Conservation (phyloP, 2,329 filamentous ascomycete genomes). For the Falciphora oryzae region DNA sequence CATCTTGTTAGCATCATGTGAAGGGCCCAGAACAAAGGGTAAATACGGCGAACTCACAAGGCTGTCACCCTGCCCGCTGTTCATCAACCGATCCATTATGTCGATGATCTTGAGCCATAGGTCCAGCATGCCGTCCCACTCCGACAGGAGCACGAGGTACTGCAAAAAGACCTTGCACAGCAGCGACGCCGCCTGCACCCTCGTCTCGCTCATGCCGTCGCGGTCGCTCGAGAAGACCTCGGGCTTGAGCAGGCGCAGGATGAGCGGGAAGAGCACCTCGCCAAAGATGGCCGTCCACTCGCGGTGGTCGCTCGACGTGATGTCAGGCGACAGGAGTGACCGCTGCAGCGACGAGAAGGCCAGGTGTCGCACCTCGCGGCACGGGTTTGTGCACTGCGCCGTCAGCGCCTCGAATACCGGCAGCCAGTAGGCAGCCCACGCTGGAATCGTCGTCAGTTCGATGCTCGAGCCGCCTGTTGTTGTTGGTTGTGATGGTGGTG, state of each 20-base stretch:
- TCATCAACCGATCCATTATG: constrained; percentile 94
- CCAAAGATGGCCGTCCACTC: constrained; percentile 95
- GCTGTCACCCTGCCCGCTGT: constrained; percentile 86
- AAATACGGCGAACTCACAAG: constrained; percentile 55
- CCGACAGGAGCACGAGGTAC: constrained; percentile 77
- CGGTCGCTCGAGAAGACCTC: constrained; percentile 91
- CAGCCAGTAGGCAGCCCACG: constrained; percentile 97
- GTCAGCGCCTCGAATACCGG: constrained; percentile 88
- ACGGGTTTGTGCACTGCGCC: constrained; percentile 88
- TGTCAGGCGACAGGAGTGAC: constrained; percentile 74
- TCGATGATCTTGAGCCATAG: constrained; percentile 90
- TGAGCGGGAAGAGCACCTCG: constrained; percentile 88
- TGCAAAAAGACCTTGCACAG: constrained; percentile 95
- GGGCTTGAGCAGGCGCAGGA: constrained; percentile 80
- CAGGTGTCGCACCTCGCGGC: constrained; percentile 84
- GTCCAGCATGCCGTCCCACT: constrained; percentile 84
- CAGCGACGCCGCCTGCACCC: constrained; percentile 84
- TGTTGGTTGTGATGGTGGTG: background rate
- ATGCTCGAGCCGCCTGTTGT: constrained; percentile 19
- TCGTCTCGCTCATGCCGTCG: constrained; percentile 89
- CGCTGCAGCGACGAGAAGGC: constrained; percentile 83
- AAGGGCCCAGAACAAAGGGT: constrained; percentile 6
- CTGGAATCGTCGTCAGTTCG: constrained; percentile 34
- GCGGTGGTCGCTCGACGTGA: constrained; percentile 76
- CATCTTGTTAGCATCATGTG: background rate